Evolutionary conservation across 768 basidiomycete genomes (phyloP).

Genomic region (Hortiboletus flavorubellus): DNA sequence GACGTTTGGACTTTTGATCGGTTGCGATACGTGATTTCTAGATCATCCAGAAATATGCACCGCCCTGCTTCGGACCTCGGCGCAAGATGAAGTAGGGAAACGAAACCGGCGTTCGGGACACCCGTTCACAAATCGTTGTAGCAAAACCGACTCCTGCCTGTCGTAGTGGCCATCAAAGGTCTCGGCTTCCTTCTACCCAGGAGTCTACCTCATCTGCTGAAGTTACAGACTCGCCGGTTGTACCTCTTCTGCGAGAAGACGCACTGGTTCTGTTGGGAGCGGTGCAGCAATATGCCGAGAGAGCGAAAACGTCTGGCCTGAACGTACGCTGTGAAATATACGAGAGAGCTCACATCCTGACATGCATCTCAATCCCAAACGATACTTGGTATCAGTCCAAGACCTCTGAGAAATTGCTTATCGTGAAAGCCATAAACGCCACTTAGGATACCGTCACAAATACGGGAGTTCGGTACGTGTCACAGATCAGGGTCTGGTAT

Average conservation of each 20-base stretch:
- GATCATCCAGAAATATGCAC: conserved; percentile 24
- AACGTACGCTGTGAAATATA: conserved; percentile 29
- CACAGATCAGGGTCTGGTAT: not conserved
- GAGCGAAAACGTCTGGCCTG: conserved; percentile 23
- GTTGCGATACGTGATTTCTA: not conserved
- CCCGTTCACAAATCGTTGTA: conserved; percentile 6
- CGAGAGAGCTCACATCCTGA: conserved; percentile 38
- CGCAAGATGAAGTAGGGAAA: conserved; percentile 10
- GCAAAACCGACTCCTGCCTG: conserved; percentile 19
- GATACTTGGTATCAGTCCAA: conserved; percentile 26
- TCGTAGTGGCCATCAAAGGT: conserved; percentile 20
- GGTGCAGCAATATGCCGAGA: conserved; percentile 26
- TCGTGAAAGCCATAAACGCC: not conserved
- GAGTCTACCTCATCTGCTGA: conserved; percentile 32
- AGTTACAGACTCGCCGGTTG: conserved; percentile 29
- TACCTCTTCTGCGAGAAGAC: conserved; percentile 36
- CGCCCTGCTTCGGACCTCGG: conserved; percentile 15
- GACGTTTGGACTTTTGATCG: no score
- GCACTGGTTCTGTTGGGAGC: conserved; percentile 27
- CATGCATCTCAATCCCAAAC: conserved; percentile 26
- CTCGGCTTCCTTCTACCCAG: conserved; percentile 16
- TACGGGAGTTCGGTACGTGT: not conserved
- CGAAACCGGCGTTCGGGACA: not conserved
- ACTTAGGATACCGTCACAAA: not conserved
- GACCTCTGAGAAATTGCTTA: conserved; percentile 21